Base-by-base conservation (phyloP, 306 rosid genomes). In the Mucuna pruriens region DNA sequence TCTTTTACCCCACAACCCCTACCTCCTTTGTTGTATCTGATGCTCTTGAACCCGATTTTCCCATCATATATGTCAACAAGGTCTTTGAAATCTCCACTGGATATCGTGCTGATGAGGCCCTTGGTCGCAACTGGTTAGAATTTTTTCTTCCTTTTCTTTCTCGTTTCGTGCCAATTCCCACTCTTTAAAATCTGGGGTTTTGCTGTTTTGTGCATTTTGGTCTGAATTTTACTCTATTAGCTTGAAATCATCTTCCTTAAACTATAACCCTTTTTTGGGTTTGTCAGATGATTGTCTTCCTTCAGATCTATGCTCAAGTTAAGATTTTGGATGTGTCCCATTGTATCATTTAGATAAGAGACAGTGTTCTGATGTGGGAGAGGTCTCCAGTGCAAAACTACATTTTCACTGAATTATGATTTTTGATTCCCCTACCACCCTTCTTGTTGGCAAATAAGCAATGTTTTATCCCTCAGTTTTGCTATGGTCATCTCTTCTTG, bases 31-130 rank as follows among this genome's bases (percentile, higher is more conserved):
- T 96, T 3, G 98, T 96, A 4, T 90, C 94, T 9, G 99, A 96
- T 88, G 98, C 98, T 23, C 89, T 93, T 10, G 99, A 96, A 76
- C 86, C 92, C 13, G 99, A 96, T 87, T 88, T 85, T 70, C 99
- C 99, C 6, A 79, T 96, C 77, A 96, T 96, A 48, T 96, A 96
- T 78, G 97, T 96, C 55, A 96, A 96, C 87, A 93, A 93, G 48
- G 94, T 96, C 67, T 96, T 96, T 57, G 98, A 96, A 92, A 79
- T 81, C 75, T 88, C 80, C 87, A 96, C 98, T 4, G 99, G 99
- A 0, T 96, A 93, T 39, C 93, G 97, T 26, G 98, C 98, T 17
- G 91, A 96, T 58, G 99, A 96, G 86, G 91, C 94, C 45, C 93
- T 96, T 20, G 99, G 99, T 86, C 91, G 89, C 1, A 96, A 93